These are phyloP conservation scores for Gleditsia sinensis DNA, from an alignment of 306 rosid species.

Conservation along the genomic window DNA sequence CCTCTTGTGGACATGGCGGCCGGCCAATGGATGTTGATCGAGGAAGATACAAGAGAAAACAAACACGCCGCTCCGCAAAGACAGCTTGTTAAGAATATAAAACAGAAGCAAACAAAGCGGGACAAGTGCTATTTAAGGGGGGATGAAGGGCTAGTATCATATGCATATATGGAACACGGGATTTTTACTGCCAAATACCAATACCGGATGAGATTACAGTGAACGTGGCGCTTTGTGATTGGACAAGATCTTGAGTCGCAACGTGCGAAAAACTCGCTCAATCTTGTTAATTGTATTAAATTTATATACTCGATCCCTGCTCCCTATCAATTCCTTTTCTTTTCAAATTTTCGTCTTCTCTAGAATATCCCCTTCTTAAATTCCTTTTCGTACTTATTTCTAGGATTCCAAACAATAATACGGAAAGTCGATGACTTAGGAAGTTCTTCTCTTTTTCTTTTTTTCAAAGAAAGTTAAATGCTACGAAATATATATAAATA, in stretches of 20 bases:
- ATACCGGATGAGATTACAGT: background rate
- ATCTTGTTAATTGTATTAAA: too few relatives aligned
- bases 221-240: background rate
- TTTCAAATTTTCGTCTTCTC: background rate
- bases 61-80: background rate
- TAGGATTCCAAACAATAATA: background rate
- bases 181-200: background rate
- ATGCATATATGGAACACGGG: background rate
- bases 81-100: too few relatives aligned
- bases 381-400: background rate
- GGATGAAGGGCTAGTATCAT: background rate
- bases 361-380: background rate
- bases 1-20: slow-evolving; percentile 50
- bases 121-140: background rate
- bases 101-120: background rate
- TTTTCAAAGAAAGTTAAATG: too few relatives aligned
- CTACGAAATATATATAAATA: too few relatives aligned
- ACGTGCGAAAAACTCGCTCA: too few relatives aligned
- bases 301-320: background rate
- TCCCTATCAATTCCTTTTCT: background rate
- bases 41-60: too few relatives aligned
- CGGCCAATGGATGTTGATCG: slow-evolving; percentile 13
- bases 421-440: background rate
- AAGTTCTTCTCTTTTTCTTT: background rate
- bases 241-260: too few relatives aligned